Conservation (phyloP, 2,329 filamentous ascomycete genomes). For the Monilinia fructicola region DNA sequence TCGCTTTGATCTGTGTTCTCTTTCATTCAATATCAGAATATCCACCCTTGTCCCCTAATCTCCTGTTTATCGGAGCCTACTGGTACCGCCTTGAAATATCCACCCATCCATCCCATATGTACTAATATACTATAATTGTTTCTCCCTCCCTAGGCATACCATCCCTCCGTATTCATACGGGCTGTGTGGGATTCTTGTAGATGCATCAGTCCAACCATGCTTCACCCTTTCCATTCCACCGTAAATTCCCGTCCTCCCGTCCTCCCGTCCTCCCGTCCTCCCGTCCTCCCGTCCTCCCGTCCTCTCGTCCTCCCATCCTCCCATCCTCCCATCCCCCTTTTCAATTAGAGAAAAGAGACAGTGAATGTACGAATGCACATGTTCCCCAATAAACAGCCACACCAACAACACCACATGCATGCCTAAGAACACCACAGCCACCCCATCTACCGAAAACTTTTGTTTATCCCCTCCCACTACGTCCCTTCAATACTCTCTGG, state of each 20-base stretch:
- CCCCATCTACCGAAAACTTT: background rate
- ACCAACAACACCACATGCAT: background rate
- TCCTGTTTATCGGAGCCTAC: background rate
- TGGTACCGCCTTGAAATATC: background rate
- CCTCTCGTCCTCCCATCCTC: background rate
- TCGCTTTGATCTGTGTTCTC: background rate
- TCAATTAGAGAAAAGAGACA: background rate
- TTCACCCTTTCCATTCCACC: background rate
- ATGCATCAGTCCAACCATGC: background rate
- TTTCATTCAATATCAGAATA: background rate
- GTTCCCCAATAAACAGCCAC: background rate
- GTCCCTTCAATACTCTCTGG: conserved; percentile 59
- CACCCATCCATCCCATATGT: conserved; percentile 16
- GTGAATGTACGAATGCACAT: background rate
- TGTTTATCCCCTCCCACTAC: conserved; percentile 10
- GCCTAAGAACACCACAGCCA: background rate
- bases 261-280: background rate
- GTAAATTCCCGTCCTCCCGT: background rate
- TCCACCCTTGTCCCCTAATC: background rate
- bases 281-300: background rate
- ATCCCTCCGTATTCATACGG: background rate
- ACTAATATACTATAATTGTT: conserved; percentile 5
- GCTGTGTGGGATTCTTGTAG: background rate
- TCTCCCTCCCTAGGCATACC: background rate
- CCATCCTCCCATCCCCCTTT: background rate